Evolutionary conservation across 305 asterid genomes (phyloP), one percentile per base, ranked within the genome.

Genomic region (Fraxinus dipetala): DNA sequence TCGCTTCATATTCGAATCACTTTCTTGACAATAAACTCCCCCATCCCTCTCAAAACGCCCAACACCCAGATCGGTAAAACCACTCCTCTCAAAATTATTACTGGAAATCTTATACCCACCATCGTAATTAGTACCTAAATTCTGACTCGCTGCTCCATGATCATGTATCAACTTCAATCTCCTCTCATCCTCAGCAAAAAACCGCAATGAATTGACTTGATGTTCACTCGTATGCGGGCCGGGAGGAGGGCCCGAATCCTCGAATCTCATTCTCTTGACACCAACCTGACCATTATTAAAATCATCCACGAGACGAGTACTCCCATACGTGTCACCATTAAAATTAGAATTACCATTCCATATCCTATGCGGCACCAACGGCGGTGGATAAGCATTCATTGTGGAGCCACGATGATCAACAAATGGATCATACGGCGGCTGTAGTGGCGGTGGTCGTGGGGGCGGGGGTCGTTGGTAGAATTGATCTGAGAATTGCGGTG

Each of bases 121-220:
- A 54, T 85, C 82, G 48, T 36, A 51, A 11, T 36, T 81, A 77
- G 80, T 81, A 78, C 78, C 87, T 10, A 83, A 75, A 65, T 86
- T 88, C 24, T 72, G 82, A 81, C 74, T 79, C 31, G 72, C 24
- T 4, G 87, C 92, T 72, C 99, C 99, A 48, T 94, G 98, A 80
- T 96, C 97, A 6, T 90, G 94, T 81, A 94, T 94, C 87, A 96
- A 84, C 84, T 86, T 87, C 86, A 96, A 86, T 84, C 98, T 88
- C 86, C 98, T 91, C 86, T 91, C 92, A 36, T 92, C 92, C 16
- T 94, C 97, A 14, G 86, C 78, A 7, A 63, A 51, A 83, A 75
- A 61, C 77, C 78, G 38, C 31, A 54, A 32, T 14, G 81, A 61
- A 78, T 51, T 51, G 22, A 51, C 61, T 6, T 0, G 61, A 1